These are phyloP conservation scores for Malus hybrid DNA, from an alignment of 331 rosid species.

Conservation along the genomic window DNA sequence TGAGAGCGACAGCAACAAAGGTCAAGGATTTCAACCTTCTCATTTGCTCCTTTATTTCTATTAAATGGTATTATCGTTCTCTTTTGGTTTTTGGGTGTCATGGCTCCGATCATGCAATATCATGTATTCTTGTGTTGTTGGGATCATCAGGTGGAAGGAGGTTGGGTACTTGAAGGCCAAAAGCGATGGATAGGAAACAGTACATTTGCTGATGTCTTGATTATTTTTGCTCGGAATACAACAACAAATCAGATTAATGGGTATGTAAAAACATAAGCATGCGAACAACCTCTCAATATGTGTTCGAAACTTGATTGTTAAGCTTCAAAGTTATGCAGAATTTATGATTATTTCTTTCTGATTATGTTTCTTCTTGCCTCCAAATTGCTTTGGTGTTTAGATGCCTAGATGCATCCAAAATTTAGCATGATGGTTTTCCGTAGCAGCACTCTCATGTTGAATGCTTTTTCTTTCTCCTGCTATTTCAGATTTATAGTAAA, in stretches of 20 bases:
- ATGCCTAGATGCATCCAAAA: not conserved
- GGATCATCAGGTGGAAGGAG: constrained; percentile 71
- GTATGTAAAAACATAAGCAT: constrained; percentile 13
- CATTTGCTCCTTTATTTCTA: constrained; percentile 2
- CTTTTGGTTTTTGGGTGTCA: not conserved
- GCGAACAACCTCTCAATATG: not conserved
- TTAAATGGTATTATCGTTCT: not conserved
- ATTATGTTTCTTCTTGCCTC: not conserved
- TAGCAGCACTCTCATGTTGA: not conserved
- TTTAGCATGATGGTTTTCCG: not conserved
- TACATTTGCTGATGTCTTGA: constrained; percentile 78
- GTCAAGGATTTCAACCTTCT: constrained; percentile 20
- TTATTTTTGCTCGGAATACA: constrained; percentile 73
- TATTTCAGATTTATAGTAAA: constrained; percentile 59
- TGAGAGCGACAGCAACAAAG: constrained; percentile 68
- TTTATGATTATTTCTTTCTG: not conserved
- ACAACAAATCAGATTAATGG: constrained; percentile 74
- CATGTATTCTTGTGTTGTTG: constrained; percentile 8
- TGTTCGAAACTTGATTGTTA: not conserved
- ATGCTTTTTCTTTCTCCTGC: not conserved
- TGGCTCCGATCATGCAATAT: constrained; percentile 5
- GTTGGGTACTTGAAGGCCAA: constrained; percentile 84
- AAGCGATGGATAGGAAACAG: constrained; percentile 91
- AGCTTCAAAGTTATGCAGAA: not conserved
- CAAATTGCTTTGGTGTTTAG: not conserved